These are phyloP conservation scores for Cadophora gregata DNA, from an alignment of 2,329 filamentous ascomycete species.

Conservation along the genomic window DNA sequence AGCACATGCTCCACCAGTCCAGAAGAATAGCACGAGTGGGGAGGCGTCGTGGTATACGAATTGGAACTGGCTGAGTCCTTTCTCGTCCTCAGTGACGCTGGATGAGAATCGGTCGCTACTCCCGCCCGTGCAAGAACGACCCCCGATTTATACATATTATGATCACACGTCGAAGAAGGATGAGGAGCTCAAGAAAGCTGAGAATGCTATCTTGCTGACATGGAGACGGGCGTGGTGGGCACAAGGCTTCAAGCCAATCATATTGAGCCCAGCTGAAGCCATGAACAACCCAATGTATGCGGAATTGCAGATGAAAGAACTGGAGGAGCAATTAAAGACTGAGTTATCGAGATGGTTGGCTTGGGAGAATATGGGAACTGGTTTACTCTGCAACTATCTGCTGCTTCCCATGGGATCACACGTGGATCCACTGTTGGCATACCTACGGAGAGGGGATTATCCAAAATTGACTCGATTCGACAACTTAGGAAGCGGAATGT, in stretches of 20 bases:
- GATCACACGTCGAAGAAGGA: conserved; percentile 70
- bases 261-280: conserved; percentile 80
- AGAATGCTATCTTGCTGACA: conserved; percentile 79
- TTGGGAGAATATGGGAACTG: conserved; percentile 89
- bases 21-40: conserved; percentile 79
- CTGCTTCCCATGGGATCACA: conserved; percentile 82
- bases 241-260: conserved; percentile 84
- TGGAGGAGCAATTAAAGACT: conserved; percentile 66
- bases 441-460: conserved; percentile 78
- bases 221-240: conserved; percentile 98
- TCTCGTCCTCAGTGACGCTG: conserved; percentile 79
- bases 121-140: conserved; percentile 73
- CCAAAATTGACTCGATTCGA: conserved; percentile 77
- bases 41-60: conserved; percentile 86
- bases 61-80: conserved; percentile 90
- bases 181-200: conserved; percentile 69
- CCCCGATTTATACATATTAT: conserved; percentile 90
- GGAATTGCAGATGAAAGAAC: conserved; percentile 66
- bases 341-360: conserved; percentile 88
- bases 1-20: conserved; percentile 73
- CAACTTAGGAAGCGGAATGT: conserved; percentile 72
- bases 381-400: conserved; percentile 79
- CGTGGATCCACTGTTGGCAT: conserved; percentile 73
- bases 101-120: conserved; percentile 86
- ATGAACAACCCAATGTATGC: conserved; percentile 82